These are phyloP conservation scores for Fraxinus latifolia DNA, from an alignment of 305 asterid species.

Conservation along the genomic window DNA sequence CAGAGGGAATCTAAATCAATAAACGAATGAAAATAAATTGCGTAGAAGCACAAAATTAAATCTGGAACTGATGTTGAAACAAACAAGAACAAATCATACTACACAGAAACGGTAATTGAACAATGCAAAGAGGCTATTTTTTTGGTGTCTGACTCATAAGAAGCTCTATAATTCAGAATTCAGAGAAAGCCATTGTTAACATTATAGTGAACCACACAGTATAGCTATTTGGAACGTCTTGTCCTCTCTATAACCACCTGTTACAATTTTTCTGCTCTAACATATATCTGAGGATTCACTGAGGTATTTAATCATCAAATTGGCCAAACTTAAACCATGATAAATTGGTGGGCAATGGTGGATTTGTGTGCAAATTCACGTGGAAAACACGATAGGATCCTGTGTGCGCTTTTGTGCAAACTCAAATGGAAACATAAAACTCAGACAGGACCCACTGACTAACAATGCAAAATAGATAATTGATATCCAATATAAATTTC, in stretches of 20 bases:
- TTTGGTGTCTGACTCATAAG: neutral
- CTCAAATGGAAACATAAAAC: conserved; percentile 16
- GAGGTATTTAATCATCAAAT: neutral
- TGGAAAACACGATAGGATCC: neutral
- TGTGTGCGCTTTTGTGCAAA: neutral
- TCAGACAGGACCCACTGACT: conserved; percentile 17
- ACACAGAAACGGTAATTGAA: neutral
- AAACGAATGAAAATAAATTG: neutral
- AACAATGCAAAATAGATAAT: conserved; percentile 16
- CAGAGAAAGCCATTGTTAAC: neutral
- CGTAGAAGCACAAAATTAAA: neutral
- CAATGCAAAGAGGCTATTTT: neutral
- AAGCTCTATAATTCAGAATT: conserved; percentile 5
- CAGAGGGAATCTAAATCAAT: conserved; percentile 19
- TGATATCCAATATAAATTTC: conserved; percentile 13
- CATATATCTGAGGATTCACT: neutral
- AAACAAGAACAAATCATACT: neutral
- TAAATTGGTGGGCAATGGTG: neutral
- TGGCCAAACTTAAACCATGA: neutral
- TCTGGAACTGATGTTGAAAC: neutral
- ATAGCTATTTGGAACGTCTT: neutral
- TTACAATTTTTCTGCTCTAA: neutral
- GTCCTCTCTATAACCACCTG: conserved; percentile 6
- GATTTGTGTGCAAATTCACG: neutral
- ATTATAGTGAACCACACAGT: neutral